Conservation (phyloP, 2,329 filamentous ascomycete species). For the Rhynchosporium agropyri region DNA sequence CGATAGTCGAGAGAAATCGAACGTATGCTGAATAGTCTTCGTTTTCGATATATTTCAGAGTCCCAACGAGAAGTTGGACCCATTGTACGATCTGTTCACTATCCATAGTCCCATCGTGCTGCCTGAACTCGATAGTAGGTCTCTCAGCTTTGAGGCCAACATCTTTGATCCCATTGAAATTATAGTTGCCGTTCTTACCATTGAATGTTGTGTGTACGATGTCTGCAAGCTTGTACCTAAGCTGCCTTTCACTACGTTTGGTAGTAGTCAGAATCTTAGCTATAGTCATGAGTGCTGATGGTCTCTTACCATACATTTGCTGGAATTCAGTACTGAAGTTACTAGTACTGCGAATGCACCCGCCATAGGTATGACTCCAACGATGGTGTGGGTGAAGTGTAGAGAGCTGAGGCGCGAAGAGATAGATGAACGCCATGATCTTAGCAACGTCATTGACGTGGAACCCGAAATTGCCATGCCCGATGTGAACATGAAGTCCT, state of each 20-base stretch:
- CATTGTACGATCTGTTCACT: conserved; percentile 27
- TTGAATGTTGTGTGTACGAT: background rate
- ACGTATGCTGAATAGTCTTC: background rate
- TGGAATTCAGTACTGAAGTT: background rate
- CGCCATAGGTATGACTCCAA: background rate
- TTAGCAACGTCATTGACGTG: conserved; percentile 39
- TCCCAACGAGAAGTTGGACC: conserved; percentile 25
- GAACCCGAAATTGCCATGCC: conserved; percentile 23
- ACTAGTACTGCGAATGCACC: background rate
- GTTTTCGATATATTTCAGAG: conserved; percentile 22
- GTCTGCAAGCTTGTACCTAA: background rate
- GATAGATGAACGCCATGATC: conserved; percentile 37
- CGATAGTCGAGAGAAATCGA: background rate
- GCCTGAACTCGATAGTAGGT: conserved; percentile 37
- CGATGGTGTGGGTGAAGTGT: conserved; percentile 33
- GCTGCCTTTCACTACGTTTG: background rate
- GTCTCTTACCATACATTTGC: background rate
- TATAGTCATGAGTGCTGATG: background rate
- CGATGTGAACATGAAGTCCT: conserved; percentile 43
- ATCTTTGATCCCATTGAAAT: background rate
- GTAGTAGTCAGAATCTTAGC: background rate
- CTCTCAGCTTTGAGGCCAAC: background rate
- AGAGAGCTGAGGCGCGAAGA: conserved; percentile 39
- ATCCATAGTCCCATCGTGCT: conserved; percentile 35
- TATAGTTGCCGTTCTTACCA: conserved; percentile 1